These are phyloP conservation scores for Blastocystis hominis DNA, from an alignment of 352 stramenopile species.

Conservation along the genomic window DNA sequence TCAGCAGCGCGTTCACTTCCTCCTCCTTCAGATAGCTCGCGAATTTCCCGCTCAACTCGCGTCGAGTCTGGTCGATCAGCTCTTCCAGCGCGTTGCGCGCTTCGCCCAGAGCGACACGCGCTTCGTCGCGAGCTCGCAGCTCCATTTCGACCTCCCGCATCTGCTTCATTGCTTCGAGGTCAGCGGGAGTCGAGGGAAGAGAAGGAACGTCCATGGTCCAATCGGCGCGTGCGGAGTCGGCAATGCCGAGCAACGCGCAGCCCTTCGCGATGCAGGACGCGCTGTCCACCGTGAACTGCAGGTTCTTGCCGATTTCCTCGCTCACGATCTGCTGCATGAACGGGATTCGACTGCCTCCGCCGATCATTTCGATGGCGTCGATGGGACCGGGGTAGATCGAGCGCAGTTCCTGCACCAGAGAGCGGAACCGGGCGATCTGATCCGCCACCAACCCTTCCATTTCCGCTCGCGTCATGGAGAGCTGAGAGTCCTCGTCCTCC, in stretches of 20 bases:
- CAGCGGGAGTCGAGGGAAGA: conserved; percentile 61
- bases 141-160: conserved; percentile 66
- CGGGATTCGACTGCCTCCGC: conserved; percentile 76
- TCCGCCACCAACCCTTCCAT: conserved; percentile 66
- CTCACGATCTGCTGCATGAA: conserved; percentile 65
- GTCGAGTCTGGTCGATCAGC: conserved; percentile 64
- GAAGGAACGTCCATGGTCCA: conserved; percentile 49
- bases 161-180: conserved; percentile 59
- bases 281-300: conserved; percentile 77
- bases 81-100: conserved; percentile 78
- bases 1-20: conserved; percentile 68
- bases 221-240: conserved; percentile 58
- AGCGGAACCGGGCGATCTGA: conserved; percentile 64
- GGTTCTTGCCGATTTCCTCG: conserved; percentile 54
- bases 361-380: conserved; percentile 74
- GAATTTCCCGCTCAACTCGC: conserved; percentile 67
- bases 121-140: conserved; percentile 70
- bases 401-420: conserved; percentile 58
- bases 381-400: conserved; percentile 45
- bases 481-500: conserved; percentile 71
- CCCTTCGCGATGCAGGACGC: conserved; percentile 73
- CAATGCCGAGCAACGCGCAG: conserved; percentile 65
- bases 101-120: conserved; percentile 69
- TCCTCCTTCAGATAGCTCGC: conserved; percentile 66
- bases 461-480: conserved; percentile 67